These are phyloP conservation scores for Strobilomyces echinocephalus DNA, from an alignment of 768 basidiomycete species.

Conservation along the genomic window DNA sequence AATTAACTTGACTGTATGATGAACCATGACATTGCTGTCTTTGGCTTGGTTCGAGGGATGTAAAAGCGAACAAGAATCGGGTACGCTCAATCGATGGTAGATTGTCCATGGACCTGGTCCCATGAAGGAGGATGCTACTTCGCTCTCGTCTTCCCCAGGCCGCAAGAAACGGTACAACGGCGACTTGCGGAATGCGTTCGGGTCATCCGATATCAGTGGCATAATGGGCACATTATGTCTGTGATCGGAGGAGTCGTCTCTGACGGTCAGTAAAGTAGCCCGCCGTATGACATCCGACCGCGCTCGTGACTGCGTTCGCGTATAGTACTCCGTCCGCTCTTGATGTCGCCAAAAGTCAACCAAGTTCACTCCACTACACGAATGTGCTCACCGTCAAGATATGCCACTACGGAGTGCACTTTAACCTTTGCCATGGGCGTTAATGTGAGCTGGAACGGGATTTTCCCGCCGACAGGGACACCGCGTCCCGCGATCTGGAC, in stretches of 20 bases:
- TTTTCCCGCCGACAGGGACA: slow-evolving; percentile 76
- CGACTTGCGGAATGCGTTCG: slow-evolving; percentile 57
- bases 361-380: background rate
- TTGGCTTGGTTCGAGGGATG: slow-evolving; percentile 66
- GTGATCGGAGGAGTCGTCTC: slow-evolving; percentile 36
- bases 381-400: slow-evolving; percentile 68
- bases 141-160: slow-evolving; percentile 49
- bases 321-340: slow-evolving; percentile 84
- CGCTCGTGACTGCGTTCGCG: slow-evolving; percentile 58
- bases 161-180: slow-evolving; percentile 54
- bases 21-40: slow-evolving; percentile 63
- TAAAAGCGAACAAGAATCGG: slow-evolving; percentile 54
- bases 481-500: slow-evolving; percentile 69
- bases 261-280: slow-evolving; percentile 59
- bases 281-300: slow-evolving; percentile 64
- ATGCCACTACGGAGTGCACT: slow-evolving; percentile 65
- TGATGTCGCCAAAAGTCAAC: background rate
- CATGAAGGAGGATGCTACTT: slow-evolving; percentile 57
- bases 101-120: slow-evolving; percentile 88
- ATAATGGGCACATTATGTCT: slow-evolving; percentile 60
- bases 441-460: slow-evolving; percentile 76
- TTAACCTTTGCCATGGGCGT: slow-evolving; percentile 83
- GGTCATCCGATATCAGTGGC: slow-evolving; percentile 70
- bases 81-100: slow-evolving; percentile 63
- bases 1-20: slow-evolving; percentile 75